Conservation (phyloP, 441 rosid species). For the Kokia cookei region DNA sequence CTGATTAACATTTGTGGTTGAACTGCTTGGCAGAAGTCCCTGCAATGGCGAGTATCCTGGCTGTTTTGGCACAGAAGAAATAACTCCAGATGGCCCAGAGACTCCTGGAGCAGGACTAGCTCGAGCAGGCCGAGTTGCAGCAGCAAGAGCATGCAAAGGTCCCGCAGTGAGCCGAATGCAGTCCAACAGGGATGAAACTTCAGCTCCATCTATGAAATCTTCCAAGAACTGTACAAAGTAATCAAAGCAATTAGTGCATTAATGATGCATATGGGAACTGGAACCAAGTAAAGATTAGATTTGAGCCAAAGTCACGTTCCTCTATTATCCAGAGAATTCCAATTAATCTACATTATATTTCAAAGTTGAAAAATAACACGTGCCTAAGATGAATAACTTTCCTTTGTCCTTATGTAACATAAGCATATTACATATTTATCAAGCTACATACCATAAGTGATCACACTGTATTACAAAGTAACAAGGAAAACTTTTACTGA, state of each 20-base stretch:
- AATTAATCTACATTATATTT: background rate
- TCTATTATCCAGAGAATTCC: background rate
- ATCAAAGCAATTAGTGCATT: background rate
- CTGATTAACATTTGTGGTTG: constrained; percentile 39
- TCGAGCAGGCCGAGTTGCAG: constrained; percentile 98
- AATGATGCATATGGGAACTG: background rate
- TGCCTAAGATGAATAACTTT: background rate
- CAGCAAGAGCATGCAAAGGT: constrained; percentile 92
- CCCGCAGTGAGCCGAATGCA: constrained; percentile 96
- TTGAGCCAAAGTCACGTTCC: background rate
- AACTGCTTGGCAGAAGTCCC: constrained; percentile 44
- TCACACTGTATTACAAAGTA: background rate
- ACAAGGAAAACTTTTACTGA: background rate
- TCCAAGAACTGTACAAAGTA: constrained; percentile 65
- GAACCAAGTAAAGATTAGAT: background rate
- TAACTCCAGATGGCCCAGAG: constrained; percentile 42
- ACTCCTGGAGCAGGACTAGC: constrained; percentile 70
- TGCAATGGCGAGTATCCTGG: constrained; percentile 55
- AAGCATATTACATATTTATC: background rate
- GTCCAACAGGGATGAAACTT: constrained; percentile 90
- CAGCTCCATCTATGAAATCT: constrained; percentile 92
- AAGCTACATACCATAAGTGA: background rate
- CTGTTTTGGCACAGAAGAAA: constrained; percentile 58
- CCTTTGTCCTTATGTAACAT: background rate
- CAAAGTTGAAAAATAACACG: background rate